Evolutionary conservation across 2,329 filamentous ascomycete genomes (phyloP).

Genomic region (Neofusicoccum sp.): DNA sequence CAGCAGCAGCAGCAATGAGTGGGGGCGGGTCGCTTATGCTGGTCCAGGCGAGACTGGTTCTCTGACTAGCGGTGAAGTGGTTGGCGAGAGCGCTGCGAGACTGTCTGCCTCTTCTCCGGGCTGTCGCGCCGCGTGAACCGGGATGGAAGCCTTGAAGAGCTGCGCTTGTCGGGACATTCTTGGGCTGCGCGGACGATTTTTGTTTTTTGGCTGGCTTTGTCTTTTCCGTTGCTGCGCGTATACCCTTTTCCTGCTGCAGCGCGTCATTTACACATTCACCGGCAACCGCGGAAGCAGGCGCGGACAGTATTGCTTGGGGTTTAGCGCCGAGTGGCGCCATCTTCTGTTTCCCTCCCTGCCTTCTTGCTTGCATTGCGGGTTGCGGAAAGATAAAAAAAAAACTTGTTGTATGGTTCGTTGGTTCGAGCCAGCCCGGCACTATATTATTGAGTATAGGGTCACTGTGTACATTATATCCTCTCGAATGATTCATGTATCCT

Average conservation of each 20-base stretch:
- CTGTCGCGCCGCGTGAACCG: neutral
- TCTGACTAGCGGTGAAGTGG: neutral
- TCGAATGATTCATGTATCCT: too few relatives aligned
- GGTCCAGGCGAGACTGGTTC: neutral
- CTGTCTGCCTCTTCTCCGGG: neutral
- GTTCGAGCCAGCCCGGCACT: too few relatives aligned
- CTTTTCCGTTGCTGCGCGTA: neutral
- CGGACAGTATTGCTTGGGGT: neutral
- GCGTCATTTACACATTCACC: neutral
- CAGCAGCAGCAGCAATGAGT: neutral
- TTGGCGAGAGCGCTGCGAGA: neutral
- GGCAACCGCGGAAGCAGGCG: neutral
- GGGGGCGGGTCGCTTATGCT: neutral
- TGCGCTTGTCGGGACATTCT: too few relatives aligned
- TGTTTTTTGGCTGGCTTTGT: too few relatives aligned
- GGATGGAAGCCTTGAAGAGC: neutral
- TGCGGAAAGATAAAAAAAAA: too few relatives aligned
- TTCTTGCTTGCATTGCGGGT: too few relatives aligned
- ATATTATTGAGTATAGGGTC: too few relatives aligned
- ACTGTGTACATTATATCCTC: too few relatives aligned
- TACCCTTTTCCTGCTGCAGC: neutral
- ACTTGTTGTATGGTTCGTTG: too few relatives aligned
- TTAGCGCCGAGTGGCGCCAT: conserved; percentile 5
- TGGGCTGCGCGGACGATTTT: too few relatives aligned
- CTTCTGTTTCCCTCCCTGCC: neutral